Percentiles rank a stretch among this genome's conserved stretches.
Conservation (phyloP, 306 rosid species). For the Prunus salicina region DNA sequence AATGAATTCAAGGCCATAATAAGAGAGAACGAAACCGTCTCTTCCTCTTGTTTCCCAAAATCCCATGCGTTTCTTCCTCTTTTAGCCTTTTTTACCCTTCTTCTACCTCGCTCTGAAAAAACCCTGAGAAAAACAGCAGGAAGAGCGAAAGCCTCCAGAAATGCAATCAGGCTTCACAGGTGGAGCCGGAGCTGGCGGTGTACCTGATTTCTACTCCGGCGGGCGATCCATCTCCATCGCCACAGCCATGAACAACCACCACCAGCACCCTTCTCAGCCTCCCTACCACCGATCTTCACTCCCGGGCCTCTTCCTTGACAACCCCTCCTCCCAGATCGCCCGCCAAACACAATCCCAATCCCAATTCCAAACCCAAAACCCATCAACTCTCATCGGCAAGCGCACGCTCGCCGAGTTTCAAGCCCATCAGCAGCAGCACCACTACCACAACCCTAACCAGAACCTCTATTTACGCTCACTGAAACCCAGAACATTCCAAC, state of each 20-base stretch:
- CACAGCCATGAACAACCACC: constrained; percentile 31
- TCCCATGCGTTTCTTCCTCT: constrained; percentile 47
- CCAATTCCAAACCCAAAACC: constrained; percentile 13
- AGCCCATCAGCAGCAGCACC: constrained; percentile 37
- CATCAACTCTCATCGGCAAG: constrained; percentile 39
- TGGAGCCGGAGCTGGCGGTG: constrained; percentile 45
- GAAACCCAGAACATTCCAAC: constrained; percentile 51
- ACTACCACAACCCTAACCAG: constrained; percentile 27
- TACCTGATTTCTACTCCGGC: constrained; percentile 49
- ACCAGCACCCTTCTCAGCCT: constrained; percentile 32
- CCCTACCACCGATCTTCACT: constrained; percentile 52
- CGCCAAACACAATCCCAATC: constrained; percentile 29
- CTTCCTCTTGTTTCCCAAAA: neutral
- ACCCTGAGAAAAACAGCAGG: neutral
- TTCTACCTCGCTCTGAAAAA: neutral
- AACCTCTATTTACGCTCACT: constrained; percentile 55
- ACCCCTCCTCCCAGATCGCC: constrained; percentile 50
- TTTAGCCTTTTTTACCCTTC: constrained; percentile 18
- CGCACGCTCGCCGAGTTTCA: constrained; percentile 76
- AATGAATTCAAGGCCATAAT: constrained; percentile 22
- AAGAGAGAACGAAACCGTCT: constrained; percentile 21
- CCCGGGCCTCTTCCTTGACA: constrained; percentile 46
- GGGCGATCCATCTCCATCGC: constrained; percentile 45
- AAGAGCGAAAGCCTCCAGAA: constrained; percentile 11
- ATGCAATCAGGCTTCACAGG: constrained; percentile 78